Conservation (phyloP, 2,329 filamentous ascomycete genomes). For the Alternaria incomplexa region DNA sequence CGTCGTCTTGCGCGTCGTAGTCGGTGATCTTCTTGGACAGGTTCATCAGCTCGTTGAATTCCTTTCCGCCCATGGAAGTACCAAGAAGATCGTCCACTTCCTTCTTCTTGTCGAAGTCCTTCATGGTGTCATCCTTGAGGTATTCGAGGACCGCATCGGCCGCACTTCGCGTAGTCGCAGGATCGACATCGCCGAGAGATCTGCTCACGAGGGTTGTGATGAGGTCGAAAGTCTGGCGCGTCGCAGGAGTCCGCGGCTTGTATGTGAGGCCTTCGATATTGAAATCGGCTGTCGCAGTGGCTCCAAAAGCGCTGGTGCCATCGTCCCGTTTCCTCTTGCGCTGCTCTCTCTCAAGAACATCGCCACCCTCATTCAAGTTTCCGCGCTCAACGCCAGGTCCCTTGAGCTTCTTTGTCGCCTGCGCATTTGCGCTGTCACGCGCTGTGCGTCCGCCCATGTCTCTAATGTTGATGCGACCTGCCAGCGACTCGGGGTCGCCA, state of each 20-base stretch:
- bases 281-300: conserved; percentile 78
- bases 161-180: conserved; percentile 89
- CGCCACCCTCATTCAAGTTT: conserved; percentile 77
- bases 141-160: conserved; percentile 91
- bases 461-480: conserved; percentile 87
- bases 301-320: conserved; percentile 66
- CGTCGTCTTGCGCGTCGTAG: conserved; percentile 94
- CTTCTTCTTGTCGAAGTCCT: conserved; percentile 98
- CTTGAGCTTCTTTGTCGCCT: conserved; percentile 73
- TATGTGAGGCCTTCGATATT: conserved; percentile 92
- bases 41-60: conserved; percentile 97
- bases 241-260: conserved; percentile 87
- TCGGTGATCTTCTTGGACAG: conserved; percentile 98
- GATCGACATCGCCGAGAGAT: conserved; percentile 88
- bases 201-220: conserved; percentile 90
- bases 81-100: conserved; percentile 94
- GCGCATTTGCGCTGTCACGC: conserved; percentile 79
- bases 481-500: conserved; percentile 95
- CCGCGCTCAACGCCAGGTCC: conserved; percentile 76
- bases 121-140: conserved; percentile 92
- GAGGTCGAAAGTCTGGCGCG: conserved; percentile 90
- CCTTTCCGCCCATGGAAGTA: conserved; percentile 79
- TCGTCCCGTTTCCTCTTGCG: conserved; percentile 83
- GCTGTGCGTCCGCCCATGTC: conserved; percentile 91
- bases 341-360: conserved; percentile 83